Base-by-base conservation (phyloP, 768 basidiomycete species). In the Tylopilus balloui region DNA sequence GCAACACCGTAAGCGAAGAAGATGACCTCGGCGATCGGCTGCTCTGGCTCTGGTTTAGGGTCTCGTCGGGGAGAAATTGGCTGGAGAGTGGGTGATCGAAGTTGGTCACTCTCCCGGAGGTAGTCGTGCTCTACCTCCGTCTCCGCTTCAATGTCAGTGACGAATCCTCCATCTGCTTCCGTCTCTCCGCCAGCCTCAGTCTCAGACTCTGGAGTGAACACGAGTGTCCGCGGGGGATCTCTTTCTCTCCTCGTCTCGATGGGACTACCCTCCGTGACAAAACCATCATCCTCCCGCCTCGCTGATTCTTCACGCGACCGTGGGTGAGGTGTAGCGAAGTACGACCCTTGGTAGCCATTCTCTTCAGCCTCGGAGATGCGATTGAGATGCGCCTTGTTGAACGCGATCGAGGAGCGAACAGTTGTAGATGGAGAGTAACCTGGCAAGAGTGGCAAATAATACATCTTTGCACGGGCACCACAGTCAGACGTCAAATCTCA, bases 1-100 rank as follows among this genome's bases (percentile, higher is more conserved):
- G 80, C 82, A 1, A 96, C 94, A 15, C 94, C 94, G 62, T 95
- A 90, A 29, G 83, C 79, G 51, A 92, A 90, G 64, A 90, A 88
- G 8, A 91, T 75, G 0, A 77, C 85, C 60, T 91, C 88, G 0
- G 82, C 88, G 29, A 85, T 73, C 14, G 80, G 76, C 9, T 78
- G 75, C 34, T 48, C 44, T n/a, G 42, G 7, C 8, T 61, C 62
- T 45, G 19, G 45, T 12, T 51, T 53, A 13, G n/a, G 38, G 10
- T 46, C 31, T 28, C 34, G 43, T 19, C 43, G 47, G 1, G 24
- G 37, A n/a, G 42, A 43, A 28, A 32, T 13, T 35, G 29, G 47
- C 11, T 31, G 47, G 31, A 42, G 14, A 9, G 32, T 32, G 14
- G 55, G 55, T 15, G 47, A 40, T 46, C 32, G 55, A 12, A 27